Base-by-base conservation (phyloP, 805 yeast genomes). In the Saturnispora sanitii region DNA sequence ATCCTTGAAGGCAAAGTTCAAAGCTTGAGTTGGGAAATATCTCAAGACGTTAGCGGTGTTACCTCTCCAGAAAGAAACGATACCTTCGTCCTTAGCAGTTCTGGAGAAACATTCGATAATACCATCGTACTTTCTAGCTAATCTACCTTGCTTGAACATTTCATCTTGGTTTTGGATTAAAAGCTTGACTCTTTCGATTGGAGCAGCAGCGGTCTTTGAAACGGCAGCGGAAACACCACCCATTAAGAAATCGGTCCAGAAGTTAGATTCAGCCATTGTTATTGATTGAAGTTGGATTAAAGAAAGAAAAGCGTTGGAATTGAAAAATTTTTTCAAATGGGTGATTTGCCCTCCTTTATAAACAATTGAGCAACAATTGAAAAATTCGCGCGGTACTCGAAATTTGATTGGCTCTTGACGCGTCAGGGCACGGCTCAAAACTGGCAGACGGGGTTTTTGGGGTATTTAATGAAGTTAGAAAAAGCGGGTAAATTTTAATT, bases 221-320 rank as follows among this genome's bases (percentile, higher is more conserved):
- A 87, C 88, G 62, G 96, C 96, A 73, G 96, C 96, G 73, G 96
- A 86, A 57, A 87, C 94, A 86, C 96, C 96, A 72, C 96, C 96
- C 96, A 88, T 86, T 71, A 84, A 61, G 77, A 84, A 84, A 66
- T 79, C 82, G 61, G 71, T 58, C 56, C 68, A 57, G 66, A 75
- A 75, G 56, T 66, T 62, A 47, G 78, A 66, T 42, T 45, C 42
- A 31, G 42, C 36, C 41, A 40, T 42, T 49, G 60, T 60, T 35
- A 40, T 7, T 39, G 40, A 36, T 43, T 38, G 40, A 37, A 42
- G 44, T 27, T 37, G 25, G 33, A 21, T 42, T 41, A 45, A 52
- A 42, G 37, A 35, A 22, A 34, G 42, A 42, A 38, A 32, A 44
- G 35, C 18, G 23, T 9, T 23, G 25, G 16, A 19, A 5, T 32